Conservation (phyloP, 768 basidiomycete species). For the Lanmaoa pseudosensibilis region DNA sequence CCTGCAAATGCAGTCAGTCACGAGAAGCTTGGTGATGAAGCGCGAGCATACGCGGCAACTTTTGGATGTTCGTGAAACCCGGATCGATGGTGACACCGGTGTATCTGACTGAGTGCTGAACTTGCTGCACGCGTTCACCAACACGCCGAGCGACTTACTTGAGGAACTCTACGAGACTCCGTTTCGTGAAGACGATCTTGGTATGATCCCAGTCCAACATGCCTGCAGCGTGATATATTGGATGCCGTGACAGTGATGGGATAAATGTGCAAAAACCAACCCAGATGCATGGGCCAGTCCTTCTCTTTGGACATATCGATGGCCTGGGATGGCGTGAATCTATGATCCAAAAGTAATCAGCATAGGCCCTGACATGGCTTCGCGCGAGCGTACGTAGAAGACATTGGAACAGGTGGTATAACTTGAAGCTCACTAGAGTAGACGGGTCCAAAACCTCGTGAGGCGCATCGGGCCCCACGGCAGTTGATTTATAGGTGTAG, state of each 20-base stretch:
- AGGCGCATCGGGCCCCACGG: too few species aligned
- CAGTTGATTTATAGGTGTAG: too few species aligned
- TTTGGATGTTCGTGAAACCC: slow-evolving; percentile 70
- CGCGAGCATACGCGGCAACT: slow-evolving; percentile 61
- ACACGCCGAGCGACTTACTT: slow-evolving; percentile 46
- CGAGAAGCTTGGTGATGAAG: background rate
- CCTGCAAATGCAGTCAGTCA: slow-evolving; percentile 39
- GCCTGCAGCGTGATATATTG: slow-evolving; percentile 39
- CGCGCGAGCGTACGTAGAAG: slow-evolving; percentile 24
- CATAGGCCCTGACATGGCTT: background rate
- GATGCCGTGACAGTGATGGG: background rate
- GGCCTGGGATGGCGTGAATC: slow-evolving; percentile 56
- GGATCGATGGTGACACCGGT: slow-evolving; percentile 75
- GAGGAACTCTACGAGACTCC: slow-evolving; percentile 72
- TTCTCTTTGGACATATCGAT: slow-evolving; percentile 67
- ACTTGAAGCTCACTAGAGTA: background rate
- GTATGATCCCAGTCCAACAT: slow-evolving; percentile 82
- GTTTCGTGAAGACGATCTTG: slow-evolving; percentile 77
- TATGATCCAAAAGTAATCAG: slow-evolving; percentile 24
- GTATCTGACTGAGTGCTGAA: slow-evolving; percentile 49
- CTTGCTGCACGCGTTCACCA: slow-evolving; percentile 15
- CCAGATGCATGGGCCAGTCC: slow-evolving; percentile 70
- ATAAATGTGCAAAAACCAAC: slow-evolving; percentile 36
- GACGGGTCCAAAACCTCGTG: too few species aligned
- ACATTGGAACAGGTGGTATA: slow-evolving; percentile 11